Evolutionary conservation across 768 basidiomycete species (phyloP), one percentile per base, ranked within the genome.

Genomic region (Podaxis sp.): DNA sequence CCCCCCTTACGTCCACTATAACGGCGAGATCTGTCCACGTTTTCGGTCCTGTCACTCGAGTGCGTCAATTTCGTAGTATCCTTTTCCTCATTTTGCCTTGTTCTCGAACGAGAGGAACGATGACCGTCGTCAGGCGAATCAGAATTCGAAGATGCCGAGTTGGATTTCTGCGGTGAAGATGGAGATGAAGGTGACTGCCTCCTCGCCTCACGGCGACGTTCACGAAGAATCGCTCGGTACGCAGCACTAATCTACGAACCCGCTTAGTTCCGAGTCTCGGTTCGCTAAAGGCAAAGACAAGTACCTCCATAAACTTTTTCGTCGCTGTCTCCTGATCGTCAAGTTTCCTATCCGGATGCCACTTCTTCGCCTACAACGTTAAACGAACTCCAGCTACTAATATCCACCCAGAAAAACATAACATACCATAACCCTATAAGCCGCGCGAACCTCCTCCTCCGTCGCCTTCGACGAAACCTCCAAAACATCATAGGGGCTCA

Each of bases 21-120:
- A 12, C 22, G 17, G 9, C 36, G 27, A 36, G 17, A 24, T 9
- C 7, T 2, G 6, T 51, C 57, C 49, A 6, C 49, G 24, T 29
- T 50, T 24, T 51, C 37, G 36, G 17, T 4, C 33, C 49, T 51
- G n/a, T 49, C 29, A 46, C 37, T 41, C 15, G 55, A 52, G 27
- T 33, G 29, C 22, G 54, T 38, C 37, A 50, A 49, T 61, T 33
- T 64, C 54, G 63, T 19, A 36, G 40, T 53, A 38, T 25, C 33
- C 36, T 57, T 55, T 50, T 50, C 22, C 11, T 57, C 27, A 3
- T 43, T 43, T 47, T 61, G 15, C 41, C 4, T 57, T 43, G 49
- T 52, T 46, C 38, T 55, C 12, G 27, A 51, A 46, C 22, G 47
- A 60, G 46, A 64, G 54, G 63, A 64, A 64, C 24, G 61, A 59